A percentile compares a stretch with the other conserved stretches of the same genome.
Evolutionary conservation across 2,329 filamentous ascomycete species (phyloP).

Genomic region (Ceratocystis albifundus): DNA sequence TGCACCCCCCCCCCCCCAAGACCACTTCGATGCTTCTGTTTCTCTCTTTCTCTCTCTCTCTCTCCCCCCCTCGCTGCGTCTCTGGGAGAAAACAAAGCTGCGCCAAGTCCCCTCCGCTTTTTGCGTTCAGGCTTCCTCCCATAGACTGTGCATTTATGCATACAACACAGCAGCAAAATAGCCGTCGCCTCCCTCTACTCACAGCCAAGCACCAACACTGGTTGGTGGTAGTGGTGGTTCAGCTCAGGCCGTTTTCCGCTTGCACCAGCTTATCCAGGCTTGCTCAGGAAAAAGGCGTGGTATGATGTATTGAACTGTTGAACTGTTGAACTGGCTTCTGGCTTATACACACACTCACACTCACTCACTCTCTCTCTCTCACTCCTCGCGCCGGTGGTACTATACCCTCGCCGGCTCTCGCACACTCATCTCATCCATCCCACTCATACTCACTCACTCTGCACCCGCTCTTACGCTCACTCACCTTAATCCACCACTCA

Average conservation of each 20-base stretch:
- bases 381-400: not conserved
- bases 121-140: too few relatives aligned
- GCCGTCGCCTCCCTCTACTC: too few relatives aligned
- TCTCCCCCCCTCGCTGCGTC: too few relatives aligned
- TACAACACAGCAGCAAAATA: too few relatives aligned
- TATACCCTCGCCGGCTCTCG: not conserved
- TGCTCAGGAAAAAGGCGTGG: not conserved
- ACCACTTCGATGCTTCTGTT: not conserved
- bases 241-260: too few relatives aligned
- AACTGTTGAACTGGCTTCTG: not conserved
- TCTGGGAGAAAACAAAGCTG: too few relatives aligned
- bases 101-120: not conserved
- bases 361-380: not conserved
- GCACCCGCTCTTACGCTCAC: not conserved
- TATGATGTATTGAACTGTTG: not conserved
- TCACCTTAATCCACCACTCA: not conserved
- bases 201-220: too few relatives aligned
- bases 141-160: too few relatives aligned
- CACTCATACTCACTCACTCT: not conserved
- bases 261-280: not conserved
- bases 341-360: not conserved
- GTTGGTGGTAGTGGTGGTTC: too few relatives aligned
- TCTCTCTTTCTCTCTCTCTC: too few relatives aligned
- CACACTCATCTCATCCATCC: not conserved
- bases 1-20: not conserved